Base-by-base conservation (phyloP, 2,329 filamentous ascomycete species). In the Dendryphion nanum region DNA sequence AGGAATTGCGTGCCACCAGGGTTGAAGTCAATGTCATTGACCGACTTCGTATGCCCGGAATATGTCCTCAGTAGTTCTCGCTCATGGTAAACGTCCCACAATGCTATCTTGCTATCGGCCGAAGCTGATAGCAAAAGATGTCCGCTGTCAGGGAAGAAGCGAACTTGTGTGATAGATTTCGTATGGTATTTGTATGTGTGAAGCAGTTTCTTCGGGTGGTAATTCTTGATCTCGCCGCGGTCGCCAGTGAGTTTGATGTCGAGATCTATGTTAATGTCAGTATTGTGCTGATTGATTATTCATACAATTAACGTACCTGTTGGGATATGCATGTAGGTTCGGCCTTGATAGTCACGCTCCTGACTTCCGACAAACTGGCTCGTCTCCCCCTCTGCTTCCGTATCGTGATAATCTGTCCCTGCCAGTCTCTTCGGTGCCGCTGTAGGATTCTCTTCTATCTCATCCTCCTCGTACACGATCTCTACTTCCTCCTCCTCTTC, bases 291-390 rank as follows among this genome's bases (percentile, higher is more conserved):
- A 4, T 16, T 18, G 17, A 17, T 15, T 5, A 17, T 19, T 13
- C 14, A 24, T 10, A 18, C 33, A 3, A 30, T 12, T 31, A 44
- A 52, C 53, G 34, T 53, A 61, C 55, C 55, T 40, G 89, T 89
- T 3, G 93, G 93, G 31, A 97, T 77, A 68, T 98, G 93, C 91
- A 98, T 96, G 64, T 95, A 98, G 21, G 91, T 95, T 49, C 93
- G 78, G 33, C 93, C 93, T 64, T 94, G 86, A 71, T 98, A 98
- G 65, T 98, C 93, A 72, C 83, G 85, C 68, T 93, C 75, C 59
- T 86, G 76, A 28, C 78, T 77, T 45, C 90, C 93, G 58, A 95
- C 86, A 69, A 97, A 98, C 30, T 82, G 83, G 30, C 85, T 89
- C 36, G 85, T 93, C 71, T 98, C 93, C 34, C 66, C 67, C 32